A percentile compares a stretch with the other conserved stretches of the same genome.
phyloP scores from a whole-genome alignment of 768 basidiomycete species.

The Mycena galericulata region DNA sequence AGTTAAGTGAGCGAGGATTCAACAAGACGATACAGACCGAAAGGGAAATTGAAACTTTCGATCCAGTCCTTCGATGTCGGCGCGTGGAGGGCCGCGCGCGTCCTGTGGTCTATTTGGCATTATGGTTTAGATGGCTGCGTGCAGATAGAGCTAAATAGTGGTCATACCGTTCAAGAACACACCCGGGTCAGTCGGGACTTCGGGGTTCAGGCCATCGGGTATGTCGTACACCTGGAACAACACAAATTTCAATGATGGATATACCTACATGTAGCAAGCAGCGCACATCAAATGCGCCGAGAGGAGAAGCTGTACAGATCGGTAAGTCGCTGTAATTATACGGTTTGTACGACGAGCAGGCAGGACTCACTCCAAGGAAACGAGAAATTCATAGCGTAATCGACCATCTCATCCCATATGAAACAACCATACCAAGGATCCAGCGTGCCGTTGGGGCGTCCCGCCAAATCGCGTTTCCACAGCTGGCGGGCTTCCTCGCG shows the following conservation, averaged over 20 bases:
- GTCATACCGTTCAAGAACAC: constrained; percentile 69
- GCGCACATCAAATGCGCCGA: constrained; percentile 32
- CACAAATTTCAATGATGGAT: too few species aligned
- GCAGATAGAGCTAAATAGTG: constrained; percentile 17
- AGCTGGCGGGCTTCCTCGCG: constrained; percentile 40
- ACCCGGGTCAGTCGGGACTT: constrained; percentile 46
- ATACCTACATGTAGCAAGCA: too few species aligned
- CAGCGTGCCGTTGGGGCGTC: constrained; percentile 64
- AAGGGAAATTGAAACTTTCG: constrained; percentile 38
- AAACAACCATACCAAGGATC: constrained; percentile 73
- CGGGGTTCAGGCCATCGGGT: constrained; percentile 67
- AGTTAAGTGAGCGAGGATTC: background rate
- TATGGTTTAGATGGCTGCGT: background rate
- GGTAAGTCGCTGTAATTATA: too few species aligned
- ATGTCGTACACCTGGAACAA: too few species aligned
- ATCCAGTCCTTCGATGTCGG: constrained; percentile 69
- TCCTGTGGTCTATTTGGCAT: constrained; percentile 54
- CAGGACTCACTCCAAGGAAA: constrained; percentile 68
- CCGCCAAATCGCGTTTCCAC: constrained; percentile 63
- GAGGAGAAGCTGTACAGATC: too few species aligned
- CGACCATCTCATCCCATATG: constrained; percentile 70
- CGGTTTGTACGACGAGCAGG: too few species aligned
- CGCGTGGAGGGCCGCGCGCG: constrained; percentile 73
- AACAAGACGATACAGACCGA: constrained; percentile 37
- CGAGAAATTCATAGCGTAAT: constrained; percentile 79